Conservation (phyloP, 164 flowering plant genomes). For the Magnolia sinica region DNA sequence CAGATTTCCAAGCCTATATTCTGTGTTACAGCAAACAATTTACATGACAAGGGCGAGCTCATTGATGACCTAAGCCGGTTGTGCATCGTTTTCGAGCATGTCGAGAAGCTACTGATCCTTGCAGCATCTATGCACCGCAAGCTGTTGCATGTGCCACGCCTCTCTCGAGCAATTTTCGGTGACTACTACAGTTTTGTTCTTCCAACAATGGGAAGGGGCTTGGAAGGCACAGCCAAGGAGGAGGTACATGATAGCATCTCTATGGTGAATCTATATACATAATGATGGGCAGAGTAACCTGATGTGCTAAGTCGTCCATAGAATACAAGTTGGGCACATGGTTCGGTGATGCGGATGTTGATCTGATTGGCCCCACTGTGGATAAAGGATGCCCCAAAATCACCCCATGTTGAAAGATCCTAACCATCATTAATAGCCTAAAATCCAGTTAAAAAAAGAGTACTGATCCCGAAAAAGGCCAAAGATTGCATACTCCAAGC, state of each 20-base stretch:
- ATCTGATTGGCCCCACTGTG: too few species aligned
- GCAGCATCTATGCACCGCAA: constrained; percentile 90
- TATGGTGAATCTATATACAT: neutral
- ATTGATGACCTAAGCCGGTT: constrained; percentile 44
- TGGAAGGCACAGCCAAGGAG: constrained; percentile 15
- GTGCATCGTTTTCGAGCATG: constrained; percentile 62
- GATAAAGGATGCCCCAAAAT: too few species aligned
- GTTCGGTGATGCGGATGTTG: too few species aligned
- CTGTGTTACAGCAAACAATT: constrained; percentile 17
- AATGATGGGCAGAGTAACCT: too few species aligned
- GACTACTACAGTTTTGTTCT: constrained; percentile 58
- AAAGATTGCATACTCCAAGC: too few species aligned
- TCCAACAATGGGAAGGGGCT: constrained; percentile 65
- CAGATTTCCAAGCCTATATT: constrained; percentile 1
- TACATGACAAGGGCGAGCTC: constrained; percentile 24
- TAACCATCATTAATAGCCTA: too few species aligned
- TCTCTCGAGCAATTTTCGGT: constrained; percentile 56
- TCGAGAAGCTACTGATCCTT: constrained; percentile 63
- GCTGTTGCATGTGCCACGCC: constrained; percentile 61
- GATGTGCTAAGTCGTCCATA: too few species aligned
- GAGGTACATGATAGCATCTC: constrained; percentile 32
- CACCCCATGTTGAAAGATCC: too few species aligned
- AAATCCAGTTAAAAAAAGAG: too few species aligned
- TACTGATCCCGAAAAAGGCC: too few species aligned
- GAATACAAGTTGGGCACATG: too few species aligned